These are phyloP conservation scores for Blastobotrys elegans DNA, from an alignment of 1,139 yeast species.

Conservation along the genomic window DNA sequence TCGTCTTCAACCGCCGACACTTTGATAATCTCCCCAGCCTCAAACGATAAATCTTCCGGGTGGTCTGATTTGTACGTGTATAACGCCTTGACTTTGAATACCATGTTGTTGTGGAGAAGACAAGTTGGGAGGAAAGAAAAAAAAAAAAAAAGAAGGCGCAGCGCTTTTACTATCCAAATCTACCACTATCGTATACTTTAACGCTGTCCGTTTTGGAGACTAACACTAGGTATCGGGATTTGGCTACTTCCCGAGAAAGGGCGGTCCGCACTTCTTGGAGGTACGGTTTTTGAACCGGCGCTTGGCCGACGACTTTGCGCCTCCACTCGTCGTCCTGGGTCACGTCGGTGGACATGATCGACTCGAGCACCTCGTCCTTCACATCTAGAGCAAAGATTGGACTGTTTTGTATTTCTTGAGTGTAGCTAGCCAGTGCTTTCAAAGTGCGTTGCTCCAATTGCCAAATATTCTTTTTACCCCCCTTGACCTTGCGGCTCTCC, in stretches of 20 bases:
- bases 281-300: constrained; percentile 71
- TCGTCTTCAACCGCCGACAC: constrained; percentile 80
- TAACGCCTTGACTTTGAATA: constrained; percentile 68
- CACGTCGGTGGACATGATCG: constrained; percentile 71
- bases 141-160: not conserved
- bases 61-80: constrained; percentile 72
- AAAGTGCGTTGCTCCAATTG: constrained; percentile 69
- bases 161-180: not conserved
- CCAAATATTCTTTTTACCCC: constrained; percentile 77
- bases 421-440: constrained; percentile 51
- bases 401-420: constrained; percentile 49
- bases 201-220: constrained; percentile 71
- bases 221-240: constrained; percentile 67
- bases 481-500: constrained; percentile 52
- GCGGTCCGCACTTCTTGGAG: constrained; percentile 66
- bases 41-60: constrained; percentile 77
- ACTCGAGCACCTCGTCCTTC: constrained; percentile 77
- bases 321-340: constrained; percentile 82
- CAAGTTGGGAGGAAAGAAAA: not conserved
- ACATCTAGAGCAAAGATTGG: constrained; percentile 74
- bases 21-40: constrained; percentile 60
- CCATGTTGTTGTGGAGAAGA: constrained; percentile 30
- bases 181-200: constrained; percentile 50
- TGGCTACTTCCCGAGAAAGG: constrained; percentile 65
- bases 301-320: constrained; percentile 70